Base-by-base conservation (phyloP, 1,284 basidiomycete genomes). In the Melampsora occidentalis region DNA sequence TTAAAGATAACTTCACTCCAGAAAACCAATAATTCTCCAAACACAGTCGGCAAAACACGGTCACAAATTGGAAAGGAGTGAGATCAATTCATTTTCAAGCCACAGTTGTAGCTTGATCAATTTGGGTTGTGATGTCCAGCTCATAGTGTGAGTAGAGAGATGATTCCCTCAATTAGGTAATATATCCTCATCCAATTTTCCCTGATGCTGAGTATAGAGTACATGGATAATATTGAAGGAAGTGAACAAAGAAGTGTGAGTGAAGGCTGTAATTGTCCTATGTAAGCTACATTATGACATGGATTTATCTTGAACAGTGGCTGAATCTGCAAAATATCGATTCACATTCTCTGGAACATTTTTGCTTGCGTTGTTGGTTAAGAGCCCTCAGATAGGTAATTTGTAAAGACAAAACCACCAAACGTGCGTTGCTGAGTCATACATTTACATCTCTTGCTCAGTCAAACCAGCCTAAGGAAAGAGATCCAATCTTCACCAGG, bases 1-100 rank as follows among this genome's bases (percentile, higher is more conserved):
- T n/a, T n/a, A 88, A 66, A 95, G 84, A 49, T 96, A 94, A 80
- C 94, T 98, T 78, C 92, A 90, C 83, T 91, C 92, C 79, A 99
- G 87, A 3, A 97, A 94, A 79, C n/a, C n/a, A n/a, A n/a, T n/a
- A n/a, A n/a, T n/a, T n/a, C n/a, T n/a, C n/a, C n/a, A n/a, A n/a
- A n/a, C n/a, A n/a, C n/a, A n/a, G n/a, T n/a, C n/a, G n/a, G n/a
- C n/a, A n/a, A n/a, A 93, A 91, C 14, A 99, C 91, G 81, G 99
- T 99, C 81, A 96, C 86, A 82, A 99, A 97, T 83, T 92, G 96
- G 97, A 97, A 99, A 81, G 93, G 96, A 0, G 97, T 97, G 53
- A 99, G 86, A 83, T 87, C 87, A 72, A 99, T 88, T 71, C 96
- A 91, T 80, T 90, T 90, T 25, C 66, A 65, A 16, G 72, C 84